Percentiles rank a stretch among this genome's conserved stretches.
Evolutionary conservation across 1,139 yeast species (phyloP).

Genomic region (Yamadazyma dendronema): DNA sequence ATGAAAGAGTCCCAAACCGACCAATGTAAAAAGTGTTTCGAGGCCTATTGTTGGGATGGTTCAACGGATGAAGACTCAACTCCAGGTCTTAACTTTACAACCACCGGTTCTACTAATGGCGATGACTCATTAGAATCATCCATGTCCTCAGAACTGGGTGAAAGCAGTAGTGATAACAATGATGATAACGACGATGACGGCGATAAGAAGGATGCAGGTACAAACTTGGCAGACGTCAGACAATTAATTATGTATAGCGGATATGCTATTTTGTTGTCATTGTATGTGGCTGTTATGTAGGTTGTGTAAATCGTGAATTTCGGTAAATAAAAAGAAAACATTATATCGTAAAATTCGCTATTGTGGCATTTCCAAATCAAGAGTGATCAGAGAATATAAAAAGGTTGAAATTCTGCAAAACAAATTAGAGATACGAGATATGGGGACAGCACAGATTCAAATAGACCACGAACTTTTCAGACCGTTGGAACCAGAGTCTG

Average conservation of each 20-base stretch:
- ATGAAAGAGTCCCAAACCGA: constrained; percentile 59
- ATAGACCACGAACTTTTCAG: constrained; percentile 11
- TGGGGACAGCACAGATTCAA: constrained; percentile 13
- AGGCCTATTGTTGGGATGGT: constrained; percentile 84
- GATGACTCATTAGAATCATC: constrained; percentile 16
- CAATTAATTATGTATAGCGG: constrained; percentile 2
- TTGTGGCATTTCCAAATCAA: background rate
- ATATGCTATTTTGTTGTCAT: constrained; percentile 3
- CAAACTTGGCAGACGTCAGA: constrained; percentile 1
- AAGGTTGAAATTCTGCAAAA: no score
- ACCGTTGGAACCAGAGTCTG: constrained; percentile 6
- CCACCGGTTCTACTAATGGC: constrained; percentile 44
- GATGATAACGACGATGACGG: constrained; percentile 6
- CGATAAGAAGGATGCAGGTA: constrained; percentile 8
- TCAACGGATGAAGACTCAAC: constrained; percentile 21
- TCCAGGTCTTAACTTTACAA: constrained; percentile 42
- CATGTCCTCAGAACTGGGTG: background rate
- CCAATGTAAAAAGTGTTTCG: constrained; percentile 73
- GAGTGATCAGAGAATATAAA: no score
- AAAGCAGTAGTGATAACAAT: constrained; percentile 6
- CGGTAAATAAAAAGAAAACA: background rate
- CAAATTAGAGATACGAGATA: no score
- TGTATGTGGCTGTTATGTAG: constrained; percentile 1
- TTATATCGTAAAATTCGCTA: background rate
- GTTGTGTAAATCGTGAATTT: background rate